A percentile compares a stretch with the other conserved stretches of the same genome.
phyloP scores from a whole-genome alignment of 2,329 filamentous ascomycete genomes.

The Penicillium crustosum region DNA sequence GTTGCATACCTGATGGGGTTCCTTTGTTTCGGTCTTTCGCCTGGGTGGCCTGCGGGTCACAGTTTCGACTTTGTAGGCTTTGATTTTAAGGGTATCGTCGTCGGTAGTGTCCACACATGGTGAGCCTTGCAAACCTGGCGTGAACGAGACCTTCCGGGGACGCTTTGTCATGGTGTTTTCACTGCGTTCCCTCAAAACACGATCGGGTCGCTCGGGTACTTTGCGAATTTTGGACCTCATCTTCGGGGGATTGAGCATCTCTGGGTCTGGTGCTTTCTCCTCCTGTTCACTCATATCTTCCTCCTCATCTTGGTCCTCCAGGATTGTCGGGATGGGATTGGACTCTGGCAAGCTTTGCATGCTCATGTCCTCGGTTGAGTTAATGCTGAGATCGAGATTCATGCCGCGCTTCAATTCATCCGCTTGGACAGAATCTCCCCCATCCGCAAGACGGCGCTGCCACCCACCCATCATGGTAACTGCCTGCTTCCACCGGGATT shows the following conservation, averaged over 20 bases:
- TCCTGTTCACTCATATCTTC: conserved; percentile 31
- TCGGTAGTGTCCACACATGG: conserved; percentile 27
- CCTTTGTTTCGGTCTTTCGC: conserved; percentile 30
- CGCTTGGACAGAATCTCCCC: conserved; percentile 43
- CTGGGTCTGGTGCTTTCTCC: conserved; percentile 16
- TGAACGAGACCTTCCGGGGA: conserved; percentile 42
- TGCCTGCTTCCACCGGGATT: conserved; percentile 83
- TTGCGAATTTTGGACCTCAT: conserved; percentile 26
- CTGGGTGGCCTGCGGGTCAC: conserved; percentile 31
- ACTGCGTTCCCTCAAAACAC: conserved; percentile 39
- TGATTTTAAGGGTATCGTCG: conserved; percentile 37
- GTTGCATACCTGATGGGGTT: conserved; percentile 33
- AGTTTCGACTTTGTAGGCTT: conserved; percentile 34
- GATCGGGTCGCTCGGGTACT: conserved; percentile 25
- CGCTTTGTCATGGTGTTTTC: conserved; percentile 36
- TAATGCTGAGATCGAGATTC: conserved; percentile 42
- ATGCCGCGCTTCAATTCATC: conserved; percentile 46
- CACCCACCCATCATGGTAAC: conserved; percentile 89
- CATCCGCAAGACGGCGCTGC: conserved; percentile 70
- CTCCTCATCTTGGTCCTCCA: conserved; percentile 32
- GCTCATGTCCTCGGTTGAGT: conserved; percentile 21
- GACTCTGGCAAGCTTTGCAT: conserved; percentile 22
- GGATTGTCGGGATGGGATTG: conserved; percentile 32
- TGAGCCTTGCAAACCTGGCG: conserved; percentile 32
- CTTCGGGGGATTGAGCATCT: conserved; percentile 10